Evolutionary conservation across 257 asterid species (phyloP).

Genomic region (Scutellaria minor): DNA sequence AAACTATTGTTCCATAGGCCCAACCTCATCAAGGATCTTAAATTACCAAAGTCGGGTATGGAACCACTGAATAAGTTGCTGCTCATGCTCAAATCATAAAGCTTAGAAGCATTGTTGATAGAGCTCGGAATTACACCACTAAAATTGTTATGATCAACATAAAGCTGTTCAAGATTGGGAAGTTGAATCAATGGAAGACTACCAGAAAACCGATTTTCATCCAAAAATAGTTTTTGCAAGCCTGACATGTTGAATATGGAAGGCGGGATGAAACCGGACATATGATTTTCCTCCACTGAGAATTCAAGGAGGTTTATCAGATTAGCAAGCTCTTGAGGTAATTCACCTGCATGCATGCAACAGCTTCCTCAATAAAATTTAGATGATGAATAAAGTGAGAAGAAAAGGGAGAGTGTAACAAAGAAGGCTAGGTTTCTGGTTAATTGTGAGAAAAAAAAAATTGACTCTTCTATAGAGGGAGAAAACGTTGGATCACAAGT

Average conservation of each 20-base stretch:
- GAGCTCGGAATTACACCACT: conserved; percentile 24
- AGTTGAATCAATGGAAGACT: conserved; percentile 25
- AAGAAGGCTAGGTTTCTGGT: too few relatives aligned
- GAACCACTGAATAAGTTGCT: conserved; percentile 40
- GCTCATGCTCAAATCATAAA: conserved; percentile 24
- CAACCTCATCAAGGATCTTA: conserved; percentile 26
- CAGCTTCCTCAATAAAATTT: too few relatives aligned
- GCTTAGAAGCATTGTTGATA: conserved; percentile 45
- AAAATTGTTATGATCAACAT: conserved; percentile 24
- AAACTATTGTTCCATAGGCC: conserved; percentile 28
- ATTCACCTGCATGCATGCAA: conserved; percentile 49
- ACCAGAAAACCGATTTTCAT: conserved; percentile 18
- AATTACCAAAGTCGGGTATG: conserved; percentile 41
- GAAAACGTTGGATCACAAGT: too few relatives aligned
- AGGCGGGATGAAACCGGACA: conserved; percentile 30
- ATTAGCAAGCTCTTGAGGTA: conserved; percentile 46
- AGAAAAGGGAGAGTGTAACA: too few relatives aligned
- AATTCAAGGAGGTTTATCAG: background rate
- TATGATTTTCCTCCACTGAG: background rate
- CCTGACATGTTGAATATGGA: conserved; percentile 35
- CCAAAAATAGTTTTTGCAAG: background rate
- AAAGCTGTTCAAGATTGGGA: conserved; percentile 35
- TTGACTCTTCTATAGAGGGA: too few relatives aligned
- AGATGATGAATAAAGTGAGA: background rate
- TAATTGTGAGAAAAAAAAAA: too few relatives aligned